Percentiles rank a stretch among this genome's conserved stretches.
phyloP scores from a whole-genome alignment of 2,329 filamentous ascomycete species.

The Rutstroemia sp. region DNA sequence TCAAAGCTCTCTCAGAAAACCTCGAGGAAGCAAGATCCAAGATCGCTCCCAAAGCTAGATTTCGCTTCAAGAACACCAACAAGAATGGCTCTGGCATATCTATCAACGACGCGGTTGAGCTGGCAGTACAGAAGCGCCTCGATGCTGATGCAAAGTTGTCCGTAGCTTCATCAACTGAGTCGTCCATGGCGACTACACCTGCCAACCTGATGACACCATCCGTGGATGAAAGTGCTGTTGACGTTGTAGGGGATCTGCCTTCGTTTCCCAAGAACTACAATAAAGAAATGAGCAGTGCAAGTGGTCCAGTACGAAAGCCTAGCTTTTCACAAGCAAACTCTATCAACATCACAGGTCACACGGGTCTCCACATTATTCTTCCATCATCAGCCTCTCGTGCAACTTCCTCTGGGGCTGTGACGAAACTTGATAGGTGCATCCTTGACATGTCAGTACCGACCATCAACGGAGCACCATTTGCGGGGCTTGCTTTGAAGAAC shows the following conservation, averaged over 20 bases:
- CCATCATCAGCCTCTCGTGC: conserved; percentile 63
- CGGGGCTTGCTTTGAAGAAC: conserved; percentile 61
- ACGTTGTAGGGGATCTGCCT: conserved; percentile 34
- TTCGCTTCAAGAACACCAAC: conserved; percentile 64
- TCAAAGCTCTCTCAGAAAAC: conserved; percentile 75
- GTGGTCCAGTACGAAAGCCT: conserved; percentile 44
- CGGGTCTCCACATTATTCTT: conserved; percentile 66
- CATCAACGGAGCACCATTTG: conserved; percentile 55
- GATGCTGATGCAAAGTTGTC: conserved; percentile 29
- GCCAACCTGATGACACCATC: conserved; percentile 21
- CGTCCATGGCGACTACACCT: conserved; percentile 35
- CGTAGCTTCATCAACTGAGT: conserved; percentile 30
- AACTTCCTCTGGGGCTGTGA: conserved; percentile 66
- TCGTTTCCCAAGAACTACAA: conserved; percentile 46
- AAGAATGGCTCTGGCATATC: conserved; percentile 49
- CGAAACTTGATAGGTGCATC: conserved; percentile 61
- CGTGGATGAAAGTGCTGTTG: conserved; percentile 22
- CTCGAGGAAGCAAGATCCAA: conserved; percentile 62
- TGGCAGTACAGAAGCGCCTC: conserved; percentile 41
- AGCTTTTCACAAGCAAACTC: conserved; percentile 55
- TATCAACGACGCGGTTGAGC: conserved; percentile 46
- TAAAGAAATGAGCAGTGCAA: conserved; percentile 40
- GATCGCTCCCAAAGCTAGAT: conserved; percentile 69
- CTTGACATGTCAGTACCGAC: conserved; percentile 72
- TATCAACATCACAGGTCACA: conserved; percentile 60